These are phyloP conservation scores for Colletotrichum cereale DNA, from an alignment of 2,329 filamentous ascomycete species.

Conservation along the genomic window DNA sequence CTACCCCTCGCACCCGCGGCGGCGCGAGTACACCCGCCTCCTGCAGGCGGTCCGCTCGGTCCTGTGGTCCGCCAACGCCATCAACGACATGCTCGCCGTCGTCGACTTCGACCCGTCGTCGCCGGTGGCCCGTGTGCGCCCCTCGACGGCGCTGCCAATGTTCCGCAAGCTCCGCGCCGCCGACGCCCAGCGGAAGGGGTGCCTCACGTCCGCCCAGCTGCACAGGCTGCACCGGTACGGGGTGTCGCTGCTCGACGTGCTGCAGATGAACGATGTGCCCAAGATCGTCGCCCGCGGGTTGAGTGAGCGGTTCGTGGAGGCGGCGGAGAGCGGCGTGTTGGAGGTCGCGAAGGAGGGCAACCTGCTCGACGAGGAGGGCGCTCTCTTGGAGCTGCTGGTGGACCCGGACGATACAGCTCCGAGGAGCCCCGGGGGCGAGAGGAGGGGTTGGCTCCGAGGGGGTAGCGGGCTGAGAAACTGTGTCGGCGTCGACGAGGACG, in stretches of 20 bases:
- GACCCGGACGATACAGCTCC: neutral
- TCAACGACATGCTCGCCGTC: conserved; percentile 29
- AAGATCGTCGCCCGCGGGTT: conserved; percentile 9
- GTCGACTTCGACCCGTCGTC: conserved; percentile 11
- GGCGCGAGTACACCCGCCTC: conserved; percentile 14
- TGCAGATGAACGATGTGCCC: conserved; percentile 20
- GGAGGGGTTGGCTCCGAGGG: neutral
- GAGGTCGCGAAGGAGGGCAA: conserved; percentile 6
- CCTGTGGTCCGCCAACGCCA: conserved; percentile 17
- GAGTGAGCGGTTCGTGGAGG: conserved; percentile 2
- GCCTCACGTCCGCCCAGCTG: conserved; percentile 18
- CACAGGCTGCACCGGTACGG: conserved; percentile 10
- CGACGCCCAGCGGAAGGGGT: conserved; percentile 8
- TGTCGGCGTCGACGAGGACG: neutral
- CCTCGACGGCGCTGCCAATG: conserved; percentile 12
- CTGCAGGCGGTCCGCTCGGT: conserved; percentile 32
- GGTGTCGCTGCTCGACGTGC: conserved; percentile 22
- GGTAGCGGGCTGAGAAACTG: conserved; percentile 22
- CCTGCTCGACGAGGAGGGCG: conserved; percentile 16
- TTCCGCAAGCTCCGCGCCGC: conserved; percentile 29
- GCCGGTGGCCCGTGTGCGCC: neutral
- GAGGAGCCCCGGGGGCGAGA: neutral
- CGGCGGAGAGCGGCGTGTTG: conserved; percentile 21
- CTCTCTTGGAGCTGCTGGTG: conserved; percentile 18
- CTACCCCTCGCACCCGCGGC: neutral